Conservation (phyloP, 1,284 basidiomycete genomes). For the Cryptococcus wingfieldii region DNA sequence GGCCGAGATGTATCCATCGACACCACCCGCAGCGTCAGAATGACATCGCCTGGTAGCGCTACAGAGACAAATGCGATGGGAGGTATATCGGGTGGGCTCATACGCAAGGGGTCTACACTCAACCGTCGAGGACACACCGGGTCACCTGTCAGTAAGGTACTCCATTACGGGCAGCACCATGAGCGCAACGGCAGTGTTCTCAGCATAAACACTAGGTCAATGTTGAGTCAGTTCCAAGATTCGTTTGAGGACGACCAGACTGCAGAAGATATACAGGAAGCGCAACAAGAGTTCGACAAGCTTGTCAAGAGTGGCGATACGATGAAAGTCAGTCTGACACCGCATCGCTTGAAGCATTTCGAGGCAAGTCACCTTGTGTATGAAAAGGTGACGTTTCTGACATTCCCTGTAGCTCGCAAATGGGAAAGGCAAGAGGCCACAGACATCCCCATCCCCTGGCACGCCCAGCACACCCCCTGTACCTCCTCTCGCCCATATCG, state of each 20-base stretch:
- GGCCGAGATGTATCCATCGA: constrained; percentile 7
- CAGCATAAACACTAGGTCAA: constrained; percentile 22
- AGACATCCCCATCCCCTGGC: not conserved
- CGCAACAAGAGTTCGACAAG: constrained; percentile 74
- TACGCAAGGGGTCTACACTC: constrained; percentile 14
- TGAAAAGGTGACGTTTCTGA: not conserved
- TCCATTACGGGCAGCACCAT: constrained; percentile 7
- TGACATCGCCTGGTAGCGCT: constrained; percentile 10
- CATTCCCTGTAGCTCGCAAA: not conserved
- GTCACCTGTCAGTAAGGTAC: constrained; percentile 4
- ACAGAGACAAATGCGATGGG: constrained; percentile 11
- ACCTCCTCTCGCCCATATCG: not conserved
- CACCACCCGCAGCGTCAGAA: not conserved
- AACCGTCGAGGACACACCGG: constrained; percentile 10
- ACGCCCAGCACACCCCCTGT: not conserved
- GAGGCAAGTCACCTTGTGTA: constrained; percentile 58
- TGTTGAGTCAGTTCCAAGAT: constrained; percentile 26
- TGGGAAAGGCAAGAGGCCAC: not conserved
- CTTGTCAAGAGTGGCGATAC: constrained; percentile 80
- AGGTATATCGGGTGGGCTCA: constrained; percentile 8
- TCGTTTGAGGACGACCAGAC: constrained; percentile 5
- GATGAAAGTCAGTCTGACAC: constrained; percentile 92
- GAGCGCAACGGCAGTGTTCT: constrained; percentile 27
- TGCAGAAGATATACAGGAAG: constrained; percentile 16
- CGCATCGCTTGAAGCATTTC: constrained; percentile 81